These are phyloP conservation scores for Yamagishiella unicocca DNA, from an alignment of 139 green algal genomes.

Conservation along the genomic window DNA sequence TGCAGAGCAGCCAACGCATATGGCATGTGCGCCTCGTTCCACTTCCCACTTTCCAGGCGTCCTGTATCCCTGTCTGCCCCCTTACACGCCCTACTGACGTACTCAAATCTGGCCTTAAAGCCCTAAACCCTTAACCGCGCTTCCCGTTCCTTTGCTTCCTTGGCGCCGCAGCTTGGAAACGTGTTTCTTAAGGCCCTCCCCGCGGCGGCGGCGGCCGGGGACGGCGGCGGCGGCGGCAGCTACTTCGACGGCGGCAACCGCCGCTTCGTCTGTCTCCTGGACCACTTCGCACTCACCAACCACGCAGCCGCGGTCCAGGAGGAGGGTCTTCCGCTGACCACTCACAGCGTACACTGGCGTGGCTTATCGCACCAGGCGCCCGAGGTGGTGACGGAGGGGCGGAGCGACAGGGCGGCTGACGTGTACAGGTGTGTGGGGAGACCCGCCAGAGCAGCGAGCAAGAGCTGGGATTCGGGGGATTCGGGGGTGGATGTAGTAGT, in stretches of 20 bases:
- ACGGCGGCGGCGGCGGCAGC: not conserved
- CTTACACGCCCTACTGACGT: not conserved
- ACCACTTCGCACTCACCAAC: not conserved
- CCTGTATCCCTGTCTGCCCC: not conserved
- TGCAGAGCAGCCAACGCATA: not conserved
- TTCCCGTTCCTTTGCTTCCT: not conserved
- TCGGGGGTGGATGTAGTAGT: too few species aligned
- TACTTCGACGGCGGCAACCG: not conserved
- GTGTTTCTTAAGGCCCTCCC: not conserved
- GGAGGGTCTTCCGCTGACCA: not conserved
- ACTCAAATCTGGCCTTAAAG: not conserved
- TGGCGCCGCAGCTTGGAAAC: not conserved
- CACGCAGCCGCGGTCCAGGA: not conserved
- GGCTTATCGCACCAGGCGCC: not conserved
- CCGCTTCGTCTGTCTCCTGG: not conserved
- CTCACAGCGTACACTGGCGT: not conserved
- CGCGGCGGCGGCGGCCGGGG: too few species aligned
- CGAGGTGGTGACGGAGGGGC: not conserved
- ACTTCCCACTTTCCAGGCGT: not conserved
- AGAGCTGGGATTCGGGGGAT: too few species aligned
- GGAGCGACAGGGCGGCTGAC: not conserved
- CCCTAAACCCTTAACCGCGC: too few species aligned
- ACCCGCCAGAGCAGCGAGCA: too few species aligned
- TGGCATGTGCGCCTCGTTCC: not conserved
- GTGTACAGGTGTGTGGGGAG: slow-evolving; percentile 12